phyloP scores from a whole-genome alignment of 108 stramenopile species.

The Skeletonema marinoi region DNA sequence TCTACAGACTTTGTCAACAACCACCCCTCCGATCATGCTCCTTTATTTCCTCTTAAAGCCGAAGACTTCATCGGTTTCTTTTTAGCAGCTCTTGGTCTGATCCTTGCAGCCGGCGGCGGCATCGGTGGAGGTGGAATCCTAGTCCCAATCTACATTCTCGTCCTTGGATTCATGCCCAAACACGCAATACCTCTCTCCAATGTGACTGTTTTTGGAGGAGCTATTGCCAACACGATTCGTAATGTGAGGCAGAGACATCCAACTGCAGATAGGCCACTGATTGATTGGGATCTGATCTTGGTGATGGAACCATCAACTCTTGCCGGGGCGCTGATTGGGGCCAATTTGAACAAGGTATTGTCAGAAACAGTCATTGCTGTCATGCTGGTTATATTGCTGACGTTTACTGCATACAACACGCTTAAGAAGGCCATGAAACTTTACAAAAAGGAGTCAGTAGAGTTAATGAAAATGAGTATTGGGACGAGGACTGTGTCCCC shows the following conservation, averaged over 20 bases:
- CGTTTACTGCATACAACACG: slow-evolving; percentile 68
- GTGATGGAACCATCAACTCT: slow-evolving; percentile 97
- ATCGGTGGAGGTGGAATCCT: slow-evolving; percentile 90
- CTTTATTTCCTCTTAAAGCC: slow-evolving; percentile 57
- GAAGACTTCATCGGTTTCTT: slow-evolving; percentile 61
- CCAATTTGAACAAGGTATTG: slow-evolving; percentile 83
- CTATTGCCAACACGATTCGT: slow-evolving; percentile 71
- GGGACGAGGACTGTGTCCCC: slow-evolving; percentile 20
- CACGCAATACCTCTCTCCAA: slow-evolving; percentile 80
- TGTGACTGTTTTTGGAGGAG: slow-evolving; percentile 83
- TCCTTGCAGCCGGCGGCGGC: slow-evolving; percentile 82
- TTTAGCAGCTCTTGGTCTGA: slow-evolving; percentile 52
- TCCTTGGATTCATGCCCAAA: slow-evolving; percentile 73
- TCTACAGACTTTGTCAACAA: slow-evolving; percentile 24
- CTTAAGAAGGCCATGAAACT: slow-evolving; percentile 79
- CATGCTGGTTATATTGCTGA: slow-evolving; percentile 71
- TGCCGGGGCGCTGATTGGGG: slow-evolving; percentile 91
- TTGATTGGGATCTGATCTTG: slow-evolving; percentile 97
- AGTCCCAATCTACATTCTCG: slow-evolving; percentile 84
- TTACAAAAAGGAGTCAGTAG: slow-evolving; percentile 69
- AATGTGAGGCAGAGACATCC: slow-evolving; percentile 69
- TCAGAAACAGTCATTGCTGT: slow-evolving; percentile 64
- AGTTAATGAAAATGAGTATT: slow-evolving; percentile 10
- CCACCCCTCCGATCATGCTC: slow-evolving; percentile 41
- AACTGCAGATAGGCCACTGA: slow-evolving; percentile 84